Base-by-base conservation (phyloP, 768 basidiomycete genomes). In the Clavulina sp. region DNA sequence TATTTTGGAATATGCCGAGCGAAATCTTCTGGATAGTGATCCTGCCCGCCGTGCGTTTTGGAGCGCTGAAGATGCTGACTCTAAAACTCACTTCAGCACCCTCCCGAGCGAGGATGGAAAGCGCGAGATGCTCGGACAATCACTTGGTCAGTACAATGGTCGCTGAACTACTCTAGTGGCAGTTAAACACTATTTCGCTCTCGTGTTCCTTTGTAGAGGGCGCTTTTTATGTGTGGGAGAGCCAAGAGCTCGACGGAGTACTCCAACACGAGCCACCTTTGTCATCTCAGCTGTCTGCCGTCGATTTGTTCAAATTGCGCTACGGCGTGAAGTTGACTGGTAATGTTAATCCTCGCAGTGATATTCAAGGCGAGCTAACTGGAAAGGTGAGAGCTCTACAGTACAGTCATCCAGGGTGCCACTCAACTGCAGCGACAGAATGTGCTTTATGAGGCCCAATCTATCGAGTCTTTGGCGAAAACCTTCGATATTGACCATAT, bases 1-100 rank as follows among this genome's bases (percentile, higher is more conserved):
- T 51, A 66, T 68, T 38, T 50, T 68, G 13, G 52, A 60, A 31
- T 70, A 70, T 56, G 59, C 59, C 5, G 48, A 62, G 24, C 58
- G 65, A 13, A 63, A 66, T 51, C 61, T 70, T 33, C 54, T 54
- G 18, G 66, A 61, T 52, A 38, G 19, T 19, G 9, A 19, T 38
- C 9, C 9, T 38, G 26, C 26, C 13, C 16, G 26, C 1, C 43
- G 26, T 13, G 69, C 63, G 7, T 66, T 68, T 54, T 68, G 60
- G 57, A 64, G 62, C 48, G 68, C 69, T 0, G 68, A 70, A 50
- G 69, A 70, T 54, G 69, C 69, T 1, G 69, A 70, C 50, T 66
- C 65, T 1, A 60, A 66, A 28, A 28, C 13, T 9, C 13, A 13
- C 9, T 46, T 46, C 24, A 24, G 26, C 13, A 24, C 9, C 13